Evolutionary conservation across 371 early-diverging fungal genomes (phyloP), one percentile per base, ranked within the genome.

Genomic region (Zopfochytrium polystomum): DNA sequence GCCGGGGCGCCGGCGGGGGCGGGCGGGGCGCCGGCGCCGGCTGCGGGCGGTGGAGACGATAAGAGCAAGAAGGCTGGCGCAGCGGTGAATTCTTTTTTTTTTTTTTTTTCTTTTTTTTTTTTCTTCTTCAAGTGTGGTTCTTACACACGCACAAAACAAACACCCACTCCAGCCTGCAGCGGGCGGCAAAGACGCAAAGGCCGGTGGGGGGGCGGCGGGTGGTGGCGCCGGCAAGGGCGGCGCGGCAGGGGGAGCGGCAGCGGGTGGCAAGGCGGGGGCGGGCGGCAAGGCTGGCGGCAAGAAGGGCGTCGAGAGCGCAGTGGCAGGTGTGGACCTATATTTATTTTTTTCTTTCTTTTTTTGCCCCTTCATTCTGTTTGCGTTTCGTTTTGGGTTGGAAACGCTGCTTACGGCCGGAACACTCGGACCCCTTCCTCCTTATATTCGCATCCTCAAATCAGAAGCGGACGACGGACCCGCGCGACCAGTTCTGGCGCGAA

Each of bases 401-500:
- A 18, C 13, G 9, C 11, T 34, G 15, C 0, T 15, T 26, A 18
- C 27, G 32, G 55, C 30, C 25, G 30, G n/a, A 31, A 9, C 13
- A n/a, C 4, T 4, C 46, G 34, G 30, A 27, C 11, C 13, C 1
- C 23, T 20, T 33, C n/a, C 20, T 50, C 11, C 44, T 20, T 32
- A 31, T n/a, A 29, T 48, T 42, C 34, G 27, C 64, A 72, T 29
- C 45, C 51, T 15, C 33, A 58, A 31, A 42, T 31, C 13, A 30
- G 61, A 5, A 65, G 49, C 6, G 38, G 31, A 35, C 62, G 62
- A 27, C 52, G 58, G 51, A 1, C n/a, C n/a, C n/a, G n/a, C n/a
- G n/a, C n/a, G n/a, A n/a, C n/a, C n/a, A n/a, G n/a, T n/a, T n/a
- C 43, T 71, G 22, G 60, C 71, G 2, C 66, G 67, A 47, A 47